Conservation (phyloP, 441 rosid species). For the Erodium texanum region DNA sequence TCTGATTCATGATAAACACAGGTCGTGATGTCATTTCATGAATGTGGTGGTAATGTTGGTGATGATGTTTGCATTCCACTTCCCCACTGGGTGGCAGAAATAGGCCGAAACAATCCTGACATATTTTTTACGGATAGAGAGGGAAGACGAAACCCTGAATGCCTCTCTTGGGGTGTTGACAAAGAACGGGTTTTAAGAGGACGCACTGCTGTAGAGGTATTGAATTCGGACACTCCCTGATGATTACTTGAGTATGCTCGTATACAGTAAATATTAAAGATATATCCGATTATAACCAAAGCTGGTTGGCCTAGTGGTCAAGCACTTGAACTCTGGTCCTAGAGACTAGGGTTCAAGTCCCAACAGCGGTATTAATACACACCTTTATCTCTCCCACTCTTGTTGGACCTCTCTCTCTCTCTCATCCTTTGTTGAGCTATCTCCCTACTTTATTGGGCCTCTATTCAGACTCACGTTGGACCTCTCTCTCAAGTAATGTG, state of each 20-base stretch:
- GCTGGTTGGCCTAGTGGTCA: too few relatives aligned
- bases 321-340: too few relatives aligned
- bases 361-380: too few relatives aligned
- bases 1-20: constrained; percentile 27
- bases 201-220: constrained; percentile 93
- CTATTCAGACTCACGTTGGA: too few relatives aligned
- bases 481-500: too few relatives aligned
- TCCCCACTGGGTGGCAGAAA: constrained; percentile 97
- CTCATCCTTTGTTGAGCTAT: too few relatives aligned
- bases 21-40: constrained; percentile 99
- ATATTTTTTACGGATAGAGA: constrained; percentile 94
- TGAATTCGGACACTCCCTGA: constrained; percentile 8
- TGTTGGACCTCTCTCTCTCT: too few relatives aligned
- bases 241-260: not conserved
- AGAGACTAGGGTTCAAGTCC: too few relatives aligned
- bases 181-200: constrained; percentile 85
- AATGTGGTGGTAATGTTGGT: constrained; percentile 98
- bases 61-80: constrained; percentile 97
- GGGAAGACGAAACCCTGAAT: constrained; percentile 93
- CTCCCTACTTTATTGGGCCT: too few relatives aligned
- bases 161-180: constrained; percentile 96
- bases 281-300: constrained; percentile 11
- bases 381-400: too few relatives aligned
- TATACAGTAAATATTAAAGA: constrained; percentile 4
- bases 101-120: constrained; percentile 86